phyloP scores from a whole-genome alignment of 1,139 yeast species.

The Torulaspora pretoriensis region DNA sequence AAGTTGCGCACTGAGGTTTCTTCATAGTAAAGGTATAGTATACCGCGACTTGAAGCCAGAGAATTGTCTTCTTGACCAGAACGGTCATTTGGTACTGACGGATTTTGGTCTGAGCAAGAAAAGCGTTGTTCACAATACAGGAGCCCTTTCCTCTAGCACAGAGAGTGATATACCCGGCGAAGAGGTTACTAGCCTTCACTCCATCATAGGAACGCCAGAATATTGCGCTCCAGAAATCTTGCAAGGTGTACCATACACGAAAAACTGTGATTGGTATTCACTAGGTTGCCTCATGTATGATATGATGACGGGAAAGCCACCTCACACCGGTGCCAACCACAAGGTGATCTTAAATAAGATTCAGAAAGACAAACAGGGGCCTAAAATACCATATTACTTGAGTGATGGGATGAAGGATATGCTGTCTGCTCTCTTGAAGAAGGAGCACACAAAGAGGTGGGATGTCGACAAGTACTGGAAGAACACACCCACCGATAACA shows the following conservation, averaged over 20 bases:
- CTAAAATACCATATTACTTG: slow-evolving; percentile 76
- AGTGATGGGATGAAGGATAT: slow-evolving; percentile 84
- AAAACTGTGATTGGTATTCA: slow-evolving; percentile 95
- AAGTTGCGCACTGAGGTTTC: slow-evolving; percentile 72
- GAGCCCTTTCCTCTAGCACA: slow-evolving; percentile 6
- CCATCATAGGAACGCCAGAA: slow-evolving; percentile 91
- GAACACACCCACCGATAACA: slow-evolving; percentile 30
- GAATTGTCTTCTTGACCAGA: slow-evolving; percentile 75
- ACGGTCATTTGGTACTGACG: slow-evolving; percentile 79
- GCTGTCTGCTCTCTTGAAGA: slow-evolving; percentile 64
- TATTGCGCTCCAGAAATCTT: slow-evolving; percentile 96
- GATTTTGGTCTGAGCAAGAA: slow-evolving; percentile 91
- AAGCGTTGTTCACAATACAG: slow-evolving; percentile 27
- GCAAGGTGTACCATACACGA: slow-evolving; percentile 80
- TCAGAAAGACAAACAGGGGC: slow-evolving; percentile 55
- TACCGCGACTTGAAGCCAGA: slow-evolving; percentile 93
- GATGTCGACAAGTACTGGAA: slow-evolving; percentile 52
- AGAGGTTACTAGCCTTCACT: slow-evolving; percentile 44
- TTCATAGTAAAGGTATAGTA: slow-evolving; percentile 79
- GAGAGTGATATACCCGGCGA: slow-evolving; percentile 17
- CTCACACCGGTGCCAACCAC: slow-evolving; percentile 86
- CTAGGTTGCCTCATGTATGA: slow-evolving; percentile 87
- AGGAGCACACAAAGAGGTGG: slow-evolving; percentile 70
- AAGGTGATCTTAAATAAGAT: slow-evolving; percentile 80
- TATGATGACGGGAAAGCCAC: slow-evolving; percentile 87